These are phyloP conservation scores for Ophiostoma sp. DNA, from an alignment of 2,329 filamentous ascomycete genomes.

Conservation along the genomic window DNA sequence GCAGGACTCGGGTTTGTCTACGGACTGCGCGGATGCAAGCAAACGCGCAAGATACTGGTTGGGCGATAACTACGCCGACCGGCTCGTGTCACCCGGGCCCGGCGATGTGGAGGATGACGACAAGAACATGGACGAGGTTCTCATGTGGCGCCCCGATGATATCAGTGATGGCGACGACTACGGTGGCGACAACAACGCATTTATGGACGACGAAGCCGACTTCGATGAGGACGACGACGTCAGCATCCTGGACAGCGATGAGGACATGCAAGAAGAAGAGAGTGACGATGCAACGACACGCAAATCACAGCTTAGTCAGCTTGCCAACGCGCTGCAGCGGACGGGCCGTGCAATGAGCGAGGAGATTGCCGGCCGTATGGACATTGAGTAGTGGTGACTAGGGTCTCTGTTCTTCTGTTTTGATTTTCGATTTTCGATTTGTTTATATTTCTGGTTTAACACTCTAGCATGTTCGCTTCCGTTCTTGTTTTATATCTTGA, in stretches of 20 bases:
- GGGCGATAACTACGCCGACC: conserved; percentile 56
- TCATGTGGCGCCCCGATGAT: conserved; percentile 54
- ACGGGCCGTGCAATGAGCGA: conserved; percentile 54
- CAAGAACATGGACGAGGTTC: conserved; percentile 45
- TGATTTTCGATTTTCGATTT: neutral
- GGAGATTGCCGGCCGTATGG: conserved; percentile 58
- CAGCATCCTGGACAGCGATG: conserved; percentile 32
- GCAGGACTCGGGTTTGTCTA: conserved; percentile 14
- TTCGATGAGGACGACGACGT: conserved; percentile 32
- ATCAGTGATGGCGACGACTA: conserved; percentile 54
- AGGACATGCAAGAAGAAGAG: conserved; percentile 35
- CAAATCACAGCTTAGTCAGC: conserved; percentile 30
- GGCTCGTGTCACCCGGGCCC: conserved; percentile 40
- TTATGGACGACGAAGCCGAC: conserved; percentile 39
- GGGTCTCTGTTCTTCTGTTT: neutral
- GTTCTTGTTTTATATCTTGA: neutral
- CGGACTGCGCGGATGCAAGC: conserved; percentile 26
- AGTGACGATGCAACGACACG: conserved; percentile 36
- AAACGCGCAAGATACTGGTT: conserved; percentile 90
- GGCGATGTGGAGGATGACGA: conserved; percentile 49
- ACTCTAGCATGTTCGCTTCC: conserved; percentile 1
- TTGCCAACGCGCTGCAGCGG: conserved; percentile 30
- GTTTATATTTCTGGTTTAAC: neutral
- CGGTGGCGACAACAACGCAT: conserved; percentile 44
- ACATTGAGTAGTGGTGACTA: conserved; percentile 43